These are phyloP conservation scores for Aotearoamyces nothofagi DNA, from an alignment of 2,329 filamentous ascomycete species.

Conservation along the genomic window DNA sequence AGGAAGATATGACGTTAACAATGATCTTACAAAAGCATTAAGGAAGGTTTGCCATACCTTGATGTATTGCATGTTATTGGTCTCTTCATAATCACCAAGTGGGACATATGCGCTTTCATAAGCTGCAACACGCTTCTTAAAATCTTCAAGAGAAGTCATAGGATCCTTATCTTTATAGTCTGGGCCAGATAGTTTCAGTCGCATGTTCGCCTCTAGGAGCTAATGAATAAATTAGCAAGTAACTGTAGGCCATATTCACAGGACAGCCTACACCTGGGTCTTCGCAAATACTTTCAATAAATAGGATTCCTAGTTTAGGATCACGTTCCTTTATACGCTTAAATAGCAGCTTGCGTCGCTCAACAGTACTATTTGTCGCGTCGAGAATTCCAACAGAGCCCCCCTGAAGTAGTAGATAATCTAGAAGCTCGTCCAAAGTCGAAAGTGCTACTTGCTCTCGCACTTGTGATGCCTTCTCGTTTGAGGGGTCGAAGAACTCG, in stretches of 20 bases:
- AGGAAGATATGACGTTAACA: slow-evolving; percentile 1
- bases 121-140: slow-evolving; percentile 79
- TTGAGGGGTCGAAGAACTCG: slow-evolving; percentile 84
- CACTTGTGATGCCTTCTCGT: slow-evolving; percentile 65
- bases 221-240: slow-evolving; percentile 15
- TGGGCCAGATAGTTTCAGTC: slow-evolving; percentile 84
- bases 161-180: slow-evolving; percentile 95
- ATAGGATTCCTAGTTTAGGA: slow-evolving; percentile 79
- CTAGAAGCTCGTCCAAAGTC: slow-evolving; percentile 79
- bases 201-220: slow-evolving; percentile 91
- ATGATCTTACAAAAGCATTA: neutral
- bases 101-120: slow-evolving; percentile 93
- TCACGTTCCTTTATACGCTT: slow-evolving; percentile 70
- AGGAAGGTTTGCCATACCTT: slow-evolving; percentile 35
- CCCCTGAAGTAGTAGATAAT: slow-evolving; percentile 69
- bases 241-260: no score
- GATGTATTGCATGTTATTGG: slow-evolving; percentile 84
- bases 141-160: slow-evolving; percentile 68
- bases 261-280: slow-evolving; percentile 44
- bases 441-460: slow-evolving; percentile 86
- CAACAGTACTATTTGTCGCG: slow-evolving; percentile 89
- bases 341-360: slow-evolving; percentile 70
- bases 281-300: slow-evolving; percentile 87
- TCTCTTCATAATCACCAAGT: slow-evolving; percentile 80
- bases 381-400: slow-evolving; percentile 92